phyloP scores from a whole-genome alignment of 495 filamentous ascomycete genomes.

The Zalerion maritima region DNA sequence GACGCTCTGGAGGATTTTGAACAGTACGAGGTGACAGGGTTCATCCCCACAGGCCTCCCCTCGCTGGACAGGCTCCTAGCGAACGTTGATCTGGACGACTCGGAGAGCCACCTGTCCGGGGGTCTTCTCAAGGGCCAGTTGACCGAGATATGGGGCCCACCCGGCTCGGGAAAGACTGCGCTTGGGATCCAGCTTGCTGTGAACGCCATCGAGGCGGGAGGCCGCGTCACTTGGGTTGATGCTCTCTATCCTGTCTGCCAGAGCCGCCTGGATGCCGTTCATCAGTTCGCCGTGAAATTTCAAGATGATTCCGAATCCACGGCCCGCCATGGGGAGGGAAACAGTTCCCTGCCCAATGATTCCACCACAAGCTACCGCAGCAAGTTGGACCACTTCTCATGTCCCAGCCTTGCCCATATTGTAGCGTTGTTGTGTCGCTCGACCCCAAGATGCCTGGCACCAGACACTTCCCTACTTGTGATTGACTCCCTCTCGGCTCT shows the following conservation, averaged over 20 bases:
- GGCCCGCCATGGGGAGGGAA: neutral
- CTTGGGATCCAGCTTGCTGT: constrained; percentile 62
- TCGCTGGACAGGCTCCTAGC: constrained; percentile 44
- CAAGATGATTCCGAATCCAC: constrained; percentile 1
- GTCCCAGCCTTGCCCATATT: constrained; percentile 56
- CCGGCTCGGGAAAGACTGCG: constrained; percentile 75
- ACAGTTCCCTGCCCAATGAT: constrained; percentile 1
- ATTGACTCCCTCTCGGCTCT: constrained; percentile 62
- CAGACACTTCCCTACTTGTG: constrained; percentile 48
- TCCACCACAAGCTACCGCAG: constrained; percentile 10
- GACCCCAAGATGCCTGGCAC: constrained; percentile 41
- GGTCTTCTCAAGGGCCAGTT: constrained; percentile 65
- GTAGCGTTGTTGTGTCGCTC: constrained; percentile 56
- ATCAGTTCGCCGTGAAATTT: too few relatives aligned
- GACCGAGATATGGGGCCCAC: constrained; percentile 82
- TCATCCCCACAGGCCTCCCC: constrained; percentile 51
- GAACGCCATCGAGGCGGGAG: constrained; percentile 45
- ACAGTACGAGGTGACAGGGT: constrained; percentile 26
- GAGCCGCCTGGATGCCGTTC: constrained; percentile 12
- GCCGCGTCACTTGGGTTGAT: constrained; percentile 66
- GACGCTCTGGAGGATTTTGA: constrained; percentile 59
- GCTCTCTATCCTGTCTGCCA: constrained; percentile 18
- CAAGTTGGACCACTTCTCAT: constrained; percentile 12
- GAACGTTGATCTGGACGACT: constrained; percentile 9
- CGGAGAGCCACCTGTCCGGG: constrained; percentile 13